Percentiles rank a stretch among this genome's conserved stretches.
phyloP scores from a whole-genome alignment of 2,329 filamentous ascomycete genomes.

The Leptographium lundbergii region DNA sequence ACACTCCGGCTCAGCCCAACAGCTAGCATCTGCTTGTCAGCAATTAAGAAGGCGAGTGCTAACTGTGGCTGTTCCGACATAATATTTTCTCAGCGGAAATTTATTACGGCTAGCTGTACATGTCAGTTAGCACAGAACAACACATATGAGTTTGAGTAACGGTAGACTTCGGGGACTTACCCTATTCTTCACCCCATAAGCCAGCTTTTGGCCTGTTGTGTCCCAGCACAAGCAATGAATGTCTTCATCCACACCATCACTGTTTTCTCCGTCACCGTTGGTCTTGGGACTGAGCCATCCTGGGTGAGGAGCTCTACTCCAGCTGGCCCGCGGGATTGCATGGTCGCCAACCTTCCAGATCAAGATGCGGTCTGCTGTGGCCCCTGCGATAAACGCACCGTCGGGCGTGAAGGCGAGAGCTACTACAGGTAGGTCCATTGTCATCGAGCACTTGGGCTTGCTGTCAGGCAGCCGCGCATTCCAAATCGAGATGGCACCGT shows the following conservation, averaged over 20 bases:
- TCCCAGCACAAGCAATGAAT: conserved; percentile 52
- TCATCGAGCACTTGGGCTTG: conserved; percentile 46
- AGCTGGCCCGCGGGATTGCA: conserved; percentile 45
- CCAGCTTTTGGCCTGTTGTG: conserved; percentile 45
- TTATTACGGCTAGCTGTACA: conserved; percentile 13
- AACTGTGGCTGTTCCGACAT: not conserved
- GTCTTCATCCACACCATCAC: conserved; percentile 33
- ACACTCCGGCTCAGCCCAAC: not conserved
- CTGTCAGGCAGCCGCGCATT: conserved; percentile 42
- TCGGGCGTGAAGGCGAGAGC: conserved; percentile 51
- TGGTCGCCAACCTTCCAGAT: conserved; percentile 54
- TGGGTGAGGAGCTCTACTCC: conserved; percentile 40
- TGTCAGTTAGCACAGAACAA: not conserved
- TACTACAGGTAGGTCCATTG: conserved; percentile 43
- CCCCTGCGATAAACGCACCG: conserved; percentile 49
- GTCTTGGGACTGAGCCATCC: conserved; percentile 47
- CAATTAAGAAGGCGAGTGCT: not conserved
- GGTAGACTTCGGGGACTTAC: conserved; percentile 27
- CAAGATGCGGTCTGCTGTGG: conserved; percentile 43
- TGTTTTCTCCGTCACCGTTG: conserved; percentile 31
- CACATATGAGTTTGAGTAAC: not conserved
- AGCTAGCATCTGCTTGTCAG: not conserved
- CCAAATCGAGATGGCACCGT: conserved; percentile 51
- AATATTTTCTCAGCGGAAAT: conserved; percentile 9
- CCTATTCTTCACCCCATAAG: conserved; percentile 49